A percentile compares a stretch with the other conserved stretches of the same genome.
Conservation (phyloP, 805 yeast genomes). For the Candida silvicultrix region DNA sequence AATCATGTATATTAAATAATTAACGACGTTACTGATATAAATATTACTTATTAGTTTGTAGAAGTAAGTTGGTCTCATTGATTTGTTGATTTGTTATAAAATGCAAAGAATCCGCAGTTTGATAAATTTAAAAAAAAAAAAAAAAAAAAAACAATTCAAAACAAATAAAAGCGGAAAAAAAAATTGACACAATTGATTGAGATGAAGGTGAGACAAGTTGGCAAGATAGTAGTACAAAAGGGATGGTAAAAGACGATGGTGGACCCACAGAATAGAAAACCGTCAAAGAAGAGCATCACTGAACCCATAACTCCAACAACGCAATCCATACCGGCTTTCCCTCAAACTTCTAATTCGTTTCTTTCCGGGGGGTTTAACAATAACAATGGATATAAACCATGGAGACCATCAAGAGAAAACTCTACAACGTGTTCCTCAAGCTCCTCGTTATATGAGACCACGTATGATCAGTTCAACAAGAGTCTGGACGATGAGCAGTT, state of each 20-base stretch:
- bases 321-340: not conserved
- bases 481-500: not conserved
- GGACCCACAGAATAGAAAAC: not conserved
- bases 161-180: no score
- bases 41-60: no score
- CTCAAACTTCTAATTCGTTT: not conserved
- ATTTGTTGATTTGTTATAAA: no score
- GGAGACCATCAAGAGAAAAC: not conserved
- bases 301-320: not conserved
- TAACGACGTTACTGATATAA: not conserved
- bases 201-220: no score
- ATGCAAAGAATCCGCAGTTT: no score
- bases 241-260: no score
- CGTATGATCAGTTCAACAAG: constrained; percentile 1
- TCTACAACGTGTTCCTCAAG: constrained; percentile 1
- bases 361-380: not conserved
- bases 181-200: not conserved
- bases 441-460: constrained; percentile 1
- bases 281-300: not conserved
- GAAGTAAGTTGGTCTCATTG: no score
- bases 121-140: no score
- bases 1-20: not conserved
- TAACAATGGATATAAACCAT: not conserved
- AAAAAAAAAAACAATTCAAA: no score
- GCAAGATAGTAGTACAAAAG: no score